phyloP scores from a whole-genome alignment of 257 asterid species.

The Schizonepeta tenuifolia region DNA sequence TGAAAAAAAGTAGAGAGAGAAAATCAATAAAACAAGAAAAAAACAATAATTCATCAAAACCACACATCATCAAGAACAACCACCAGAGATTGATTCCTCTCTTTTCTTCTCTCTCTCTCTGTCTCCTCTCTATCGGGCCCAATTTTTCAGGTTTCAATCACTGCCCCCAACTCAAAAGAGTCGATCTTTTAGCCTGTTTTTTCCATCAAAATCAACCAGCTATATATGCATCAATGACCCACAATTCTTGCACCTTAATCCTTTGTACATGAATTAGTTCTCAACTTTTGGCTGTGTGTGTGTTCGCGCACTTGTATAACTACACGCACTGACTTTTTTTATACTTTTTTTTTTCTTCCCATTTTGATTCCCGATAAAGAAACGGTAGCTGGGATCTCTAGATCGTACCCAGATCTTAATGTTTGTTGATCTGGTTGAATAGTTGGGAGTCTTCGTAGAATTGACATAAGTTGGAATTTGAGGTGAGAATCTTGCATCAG shows the following conservation, averaged over 20 bases:
- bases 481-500: conserved; percentile 47
- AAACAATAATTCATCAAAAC: conserved; percentile 23
- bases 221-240: conserved; percentile 38
- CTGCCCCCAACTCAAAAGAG: conserved; percentile 48
- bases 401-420: conserved; percentile 82
- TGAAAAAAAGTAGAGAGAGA: conserved; percentile 17
- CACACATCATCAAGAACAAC: conserved; percentile 41
- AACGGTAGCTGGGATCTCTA: conserved; percentile 54
- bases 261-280: conserved; percentile 2
- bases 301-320: conserved; percentile 7
- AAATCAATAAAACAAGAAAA: conserved; percentile 9
- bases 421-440: conserved; percentile 51
- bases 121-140: conserved; percentile 33
- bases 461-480: conserved; percentile 31
- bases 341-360: conserved; percentile 11
- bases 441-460: conserved; percentile 28
- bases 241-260: conserved; percentile 25
- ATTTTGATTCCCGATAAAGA: conserved; percentile 42
- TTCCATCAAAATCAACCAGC: conserved; percentile 28
- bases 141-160: conserved; percentile 50
- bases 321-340: conserved; percentile 31
- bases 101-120: conserved; percentile 23
- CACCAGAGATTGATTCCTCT: conserved; percentile 38
- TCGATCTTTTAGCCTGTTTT: conserved; percentile 38
- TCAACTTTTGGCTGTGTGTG: conserved; percentile 20